Conservation (phyloP, 495 filamentous ascomycete genomes). For the Xylaria cubensis region DNA sequence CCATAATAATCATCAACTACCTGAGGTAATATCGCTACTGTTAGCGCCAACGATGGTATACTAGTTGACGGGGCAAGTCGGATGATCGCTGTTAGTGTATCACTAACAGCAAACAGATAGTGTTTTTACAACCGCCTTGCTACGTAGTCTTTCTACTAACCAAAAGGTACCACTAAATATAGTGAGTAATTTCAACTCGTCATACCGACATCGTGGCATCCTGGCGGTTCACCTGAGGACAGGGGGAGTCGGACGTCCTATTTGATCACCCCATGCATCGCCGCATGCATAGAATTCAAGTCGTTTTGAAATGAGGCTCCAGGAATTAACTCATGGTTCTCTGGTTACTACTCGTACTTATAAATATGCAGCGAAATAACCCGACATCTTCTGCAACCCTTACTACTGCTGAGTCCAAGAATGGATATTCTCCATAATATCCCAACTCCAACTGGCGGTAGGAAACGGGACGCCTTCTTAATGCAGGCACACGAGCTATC, state of each 20-base stretch:
- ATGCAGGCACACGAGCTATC: not conserved
- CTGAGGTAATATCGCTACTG: not conserved
- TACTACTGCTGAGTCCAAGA: not conserved
- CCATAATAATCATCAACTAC: not conserved
- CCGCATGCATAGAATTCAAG: not conserved
- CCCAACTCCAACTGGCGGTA: not conserved
- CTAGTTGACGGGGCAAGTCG: not conserved
- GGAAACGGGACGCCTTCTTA: not conserved
- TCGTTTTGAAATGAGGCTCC: constrained; percentile 1
- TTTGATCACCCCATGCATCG: not conserved
- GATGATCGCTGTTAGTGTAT: not conserved
- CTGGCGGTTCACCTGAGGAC: too few species aligned
- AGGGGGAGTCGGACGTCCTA: not conserved
- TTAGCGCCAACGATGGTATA: not conserved
- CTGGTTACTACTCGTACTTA: not conserved
- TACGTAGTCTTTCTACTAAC: not conserved
- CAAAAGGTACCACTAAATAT: not conserved
- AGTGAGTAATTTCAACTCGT: not conserved
- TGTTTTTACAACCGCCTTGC: not conserved
- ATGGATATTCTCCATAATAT: not conserved
- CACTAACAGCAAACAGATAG: not conserved
- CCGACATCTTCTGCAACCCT: not conserved
- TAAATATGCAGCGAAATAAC: not conserved
- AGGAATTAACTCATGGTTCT: not conserved
- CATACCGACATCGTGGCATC: not conserved